Percentiles rank a stretch among this genome's conserved stretches.
These are phyloP conservation scores for Silene vulgaris DNA, from an alignment of 179 eudicot genomes.

Conservation along the genomic window DNA sequence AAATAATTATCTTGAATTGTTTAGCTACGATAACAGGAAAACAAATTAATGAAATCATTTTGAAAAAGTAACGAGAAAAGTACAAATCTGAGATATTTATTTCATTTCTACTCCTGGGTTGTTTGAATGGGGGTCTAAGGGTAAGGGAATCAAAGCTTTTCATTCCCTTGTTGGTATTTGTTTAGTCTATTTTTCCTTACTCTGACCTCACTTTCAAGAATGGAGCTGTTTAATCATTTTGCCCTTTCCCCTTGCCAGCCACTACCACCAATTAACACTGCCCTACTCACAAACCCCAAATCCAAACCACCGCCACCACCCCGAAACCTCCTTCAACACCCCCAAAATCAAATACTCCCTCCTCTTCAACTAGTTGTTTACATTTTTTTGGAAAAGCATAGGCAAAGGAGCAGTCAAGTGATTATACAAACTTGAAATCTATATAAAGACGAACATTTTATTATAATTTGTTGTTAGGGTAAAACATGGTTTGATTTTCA, in stretches of 20 bases:
- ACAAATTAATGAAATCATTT: not conserved
- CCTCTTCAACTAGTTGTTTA: not conserved
- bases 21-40: not conserved
- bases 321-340: no score
- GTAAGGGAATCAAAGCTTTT: no score
- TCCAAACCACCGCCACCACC: no score
- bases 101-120: not conserved
- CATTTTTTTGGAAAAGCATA: not conserved
- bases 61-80: not conserved
- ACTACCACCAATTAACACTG: no score
- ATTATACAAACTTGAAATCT: not conserved
- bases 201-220: no score
- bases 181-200: no score
- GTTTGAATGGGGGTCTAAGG: no score
- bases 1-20: conserved; percentile 1
- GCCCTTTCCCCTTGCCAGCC: no score
- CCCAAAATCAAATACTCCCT: not conserved
- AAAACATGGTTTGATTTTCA: not conserved
- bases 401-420: not conserved
- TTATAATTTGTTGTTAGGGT: not conserved
- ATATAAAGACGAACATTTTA: not conserved
- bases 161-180: no score
- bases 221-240: no score
- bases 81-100: not conserved
- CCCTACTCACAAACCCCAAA: no score